Base-by-base conservation (phyloP, 2,329 filamentous ascomycete species). In the Ophiocordyceps robertsii region DNA sequence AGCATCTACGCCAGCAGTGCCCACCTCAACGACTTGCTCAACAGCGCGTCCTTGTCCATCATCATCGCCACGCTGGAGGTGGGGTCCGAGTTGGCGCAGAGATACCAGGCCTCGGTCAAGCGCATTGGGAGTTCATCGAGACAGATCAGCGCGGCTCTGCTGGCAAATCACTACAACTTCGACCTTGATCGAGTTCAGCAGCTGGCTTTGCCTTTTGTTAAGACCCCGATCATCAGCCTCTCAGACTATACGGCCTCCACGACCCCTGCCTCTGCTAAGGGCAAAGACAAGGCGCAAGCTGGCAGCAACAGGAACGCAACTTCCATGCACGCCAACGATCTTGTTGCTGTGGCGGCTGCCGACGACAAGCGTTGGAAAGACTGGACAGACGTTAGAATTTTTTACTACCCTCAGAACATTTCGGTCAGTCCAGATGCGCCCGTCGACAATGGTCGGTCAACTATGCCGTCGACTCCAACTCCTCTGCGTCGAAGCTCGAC, bases 1-100 rank as follows among this genome's bases (percentile, higher is more conserved):
- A 95, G 89, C 65, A 80, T 98, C 53, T 98, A 96, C 61, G 86
- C 83, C 46, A 98, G 92, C 68, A 96, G 90, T 59, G 73, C 82
- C 50, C 85, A 93, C 53, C 68, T 98, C 47, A 92, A 90, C 58
- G 82, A 89, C 57, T 73, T 98, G 35, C 75, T 98, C 45, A 86
- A 95, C 61, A 90, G 84, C 37, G 90, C 86, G 3, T 89, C 84
- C 21, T 71, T 90, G 44, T 76, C 80, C 27, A 72, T 98, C 39
- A 71, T 98, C 42, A 79, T 84, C 55, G 75, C 75, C 29, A 83
- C 87, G 9, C 73, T 98, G 36, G 80, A 84, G 48, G 77, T 98
- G 46, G 81, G 82, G 29, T 80, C 90, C 35, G 84, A 90, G 58
- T 71, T 98, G 47, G 90, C 92, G 12, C 86, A 95, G 63, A 79